Conservation (phyloP, 139 green algal species). For the Chloropicon primus region DNA sequence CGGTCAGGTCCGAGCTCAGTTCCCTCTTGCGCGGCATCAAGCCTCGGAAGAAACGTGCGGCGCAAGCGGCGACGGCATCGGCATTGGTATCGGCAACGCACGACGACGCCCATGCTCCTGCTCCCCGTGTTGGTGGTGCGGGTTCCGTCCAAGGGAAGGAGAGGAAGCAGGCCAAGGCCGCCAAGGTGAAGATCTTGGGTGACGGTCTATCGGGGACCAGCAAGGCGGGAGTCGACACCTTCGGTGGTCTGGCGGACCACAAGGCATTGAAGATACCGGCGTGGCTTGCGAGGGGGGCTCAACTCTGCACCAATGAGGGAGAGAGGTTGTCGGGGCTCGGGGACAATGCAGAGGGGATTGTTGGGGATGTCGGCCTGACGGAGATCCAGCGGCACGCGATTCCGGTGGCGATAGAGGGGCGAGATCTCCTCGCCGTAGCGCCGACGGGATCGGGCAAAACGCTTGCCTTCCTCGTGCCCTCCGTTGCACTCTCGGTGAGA, state of each 20-base stretch:
- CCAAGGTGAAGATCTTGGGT: not conserved
- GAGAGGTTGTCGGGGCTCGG: too few species aligned
- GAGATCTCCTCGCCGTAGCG: conserved; percentile 69
- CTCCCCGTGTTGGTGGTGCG: too few species aligned
- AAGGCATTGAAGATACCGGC: not conserved
- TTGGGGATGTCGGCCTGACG: too few species aligned
- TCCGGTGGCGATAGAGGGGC: conserved; percentile 40
- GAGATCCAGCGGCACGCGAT: conserved; percentile 86
- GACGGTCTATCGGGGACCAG: not conserved
- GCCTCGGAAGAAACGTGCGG: too few species aligned
- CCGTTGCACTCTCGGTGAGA: not conserved
- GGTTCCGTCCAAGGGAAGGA: too few species aligned
- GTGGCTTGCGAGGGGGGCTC: not conserved
- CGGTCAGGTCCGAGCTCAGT: too few species aligned
- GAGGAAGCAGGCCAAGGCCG: not conserved
- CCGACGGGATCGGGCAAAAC: conserved; percentile 87
- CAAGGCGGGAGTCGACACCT: not conserved
- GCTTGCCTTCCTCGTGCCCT: conserved; percentile 78
- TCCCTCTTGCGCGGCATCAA: too few species aligned
- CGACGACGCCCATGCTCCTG: too few species aligned
- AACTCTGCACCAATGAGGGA: not conserved
- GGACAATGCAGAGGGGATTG: too few species aligned
- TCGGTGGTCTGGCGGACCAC: not conserved
- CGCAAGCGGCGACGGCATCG: too few species aligned
- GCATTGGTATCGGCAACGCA: too few species aligned